Evolutionary conservation across 2,329 filamentous ascomycete genomes (phyloP).

Genomic region (Phialocephala sp.): DNA sequence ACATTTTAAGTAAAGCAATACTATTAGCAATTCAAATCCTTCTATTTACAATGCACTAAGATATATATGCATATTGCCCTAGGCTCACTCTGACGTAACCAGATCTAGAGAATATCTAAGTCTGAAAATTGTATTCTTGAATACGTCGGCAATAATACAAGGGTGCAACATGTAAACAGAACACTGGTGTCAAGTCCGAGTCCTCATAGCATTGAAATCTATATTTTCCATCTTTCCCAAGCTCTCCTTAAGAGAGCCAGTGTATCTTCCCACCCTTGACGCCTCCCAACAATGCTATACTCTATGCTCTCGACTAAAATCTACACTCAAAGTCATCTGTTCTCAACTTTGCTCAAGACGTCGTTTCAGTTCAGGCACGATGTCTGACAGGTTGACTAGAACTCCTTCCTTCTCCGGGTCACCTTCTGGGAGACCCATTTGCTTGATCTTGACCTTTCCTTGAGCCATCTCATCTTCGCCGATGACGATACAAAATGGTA

Average conservation of each 20-base stretch:
- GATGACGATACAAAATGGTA: constrained; percentile 87
- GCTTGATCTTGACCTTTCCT: constrained; percentile 89
- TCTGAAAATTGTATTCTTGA: too few species aligned
- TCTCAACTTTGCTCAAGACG: constrained; percentile 48
- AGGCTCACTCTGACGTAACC: too few species aligned
- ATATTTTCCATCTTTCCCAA: neutral
- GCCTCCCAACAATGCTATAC: constrained; percentile 12
- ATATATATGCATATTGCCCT: too few species aligned
- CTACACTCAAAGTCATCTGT: constrained; percentile 9
- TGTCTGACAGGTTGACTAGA: constrained; percentile 66
- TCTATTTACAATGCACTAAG: too few species aligned
- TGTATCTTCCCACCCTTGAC: constrained; percentile 1
- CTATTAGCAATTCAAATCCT: too few species aligned
- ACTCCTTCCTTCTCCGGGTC: constrained; percentile 92
- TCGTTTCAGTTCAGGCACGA: constrained; percentile 67
- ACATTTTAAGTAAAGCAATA: too few species aligned
- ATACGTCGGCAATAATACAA: too few species aligned
- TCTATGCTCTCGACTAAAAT: neutral
- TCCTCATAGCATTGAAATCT: neutral
- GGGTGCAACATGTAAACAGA: neutral
- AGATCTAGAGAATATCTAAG: too few species aligned
- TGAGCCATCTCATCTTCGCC: constrained; percentile 87
- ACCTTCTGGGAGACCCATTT: constrained; percentile 77
- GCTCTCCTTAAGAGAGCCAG: neutral
- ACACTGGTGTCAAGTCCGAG: neutral